A percentile compares a stretch with the other conserved stretches of the same genome.
Conservation (phyloP, 768 basidiomycete species). For the Panaeolus papilionaceus region DNA sequence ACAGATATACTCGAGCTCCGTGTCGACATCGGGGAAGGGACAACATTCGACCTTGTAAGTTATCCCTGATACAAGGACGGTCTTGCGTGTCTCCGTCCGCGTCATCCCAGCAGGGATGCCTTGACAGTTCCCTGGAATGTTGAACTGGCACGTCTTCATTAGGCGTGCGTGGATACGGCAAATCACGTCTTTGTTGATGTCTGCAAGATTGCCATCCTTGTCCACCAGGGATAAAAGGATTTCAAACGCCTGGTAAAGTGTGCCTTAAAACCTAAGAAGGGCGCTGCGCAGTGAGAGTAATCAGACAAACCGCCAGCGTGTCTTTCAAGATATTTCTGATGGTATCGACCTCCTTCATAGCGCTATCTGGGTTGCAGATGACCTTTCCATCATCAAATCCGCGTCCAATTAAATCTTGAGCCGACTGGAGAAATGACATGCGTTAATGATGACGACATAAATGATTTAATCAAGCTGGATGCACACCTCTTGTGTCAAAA, state of each 20-base stretch:
- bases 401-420: slow-evolving; percentile 25
- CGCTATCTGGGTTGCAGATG: slow-evolving; percentile 20
- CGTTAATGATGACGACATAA: not conserved
- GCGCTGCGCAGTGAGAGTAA: not conserved
- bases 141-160: slow-evolving; percentile 36
- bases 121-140: slow-evolving; percentile 9
- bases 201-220: slow-evolving; percentile 11
- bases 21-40: slow-evolving; percentile 36
- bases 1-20: slow-evolving; percentile 37
- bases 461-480: not conserved
- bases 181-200: slow-evolving; percentile 26
- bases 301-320: slow-evolving; percentile 27
- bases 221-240: slow-evolving; percentile 25
- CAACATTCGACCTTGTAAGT: slow-evolving; percentile 34
- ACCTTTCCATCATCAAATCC: slow-evolving; percentile 27
- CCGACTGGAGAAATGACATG: slow-evolving; percentile 24
- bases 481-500: slow-evolving; percentile 27
- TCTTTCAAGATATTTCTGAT: slow-evolving; percentile 33
- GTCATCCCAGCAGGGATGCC: slow-evolving; percentile 34
- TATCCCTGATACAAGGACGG: slow-evolving; percentile 30
- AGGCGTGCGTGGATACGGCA: slow-evolving; percentile 35
- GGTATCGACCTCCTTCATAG: slow-evolving; percentile 24
- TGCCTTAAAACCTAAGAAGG: not conserved
- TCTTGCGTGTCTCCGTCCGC: slow-evolving; percentile 32
- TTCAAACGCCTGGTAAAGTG: slow-evolving; percentile 7